A percentile compares a stretch with the other conserved stretches of the same genome.
Evolutionary conservation across 805 yeast species (phyloP).

Genomic region (Peterozyma toletana): DNA sequence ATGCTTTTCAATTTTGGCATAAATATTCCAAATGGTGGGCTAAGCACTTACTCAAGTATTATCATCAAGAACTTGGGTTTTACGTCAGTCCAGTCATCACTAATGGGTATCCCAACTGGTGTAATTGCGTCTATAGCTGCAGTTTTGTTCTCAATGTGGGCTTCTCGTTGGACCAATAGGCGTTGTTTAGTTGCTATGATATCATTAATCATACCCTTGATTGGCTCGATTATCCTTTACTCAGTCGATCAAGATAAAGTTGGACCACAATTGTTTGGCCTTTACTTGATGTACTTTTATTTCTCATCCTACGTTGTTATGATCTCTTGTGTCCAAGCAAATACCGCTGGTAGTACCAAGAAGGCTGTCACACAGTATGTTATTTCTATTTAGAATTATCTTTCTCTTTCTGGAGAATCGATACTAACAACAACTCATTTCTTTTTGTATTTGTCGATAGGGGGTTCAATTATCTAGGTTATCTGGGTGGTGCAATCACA

Average conservation of each 20-base stretch:
- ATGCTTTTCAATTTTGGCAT: slow-evolving; percentile 19
- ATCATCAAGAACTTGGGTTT: slow-evolving; percentile 19
- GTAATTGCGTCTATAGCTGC: slow-evolving; percentile 26
- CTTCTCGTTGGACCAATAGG: slow-evolving; percentile 21
- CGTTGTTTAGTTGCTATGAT: slow-evolving; percentile 18
- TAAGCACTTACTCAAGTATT: slow-evolving; percentile 20
- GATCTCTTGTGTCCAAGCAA: slow-evolving; percentile 27
- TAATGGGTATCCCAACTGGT: slow-evolving; percentile 25
- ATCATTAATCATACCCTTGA: slow-evolving; percentile 19
- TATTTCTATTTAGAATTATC: too few species aligned
- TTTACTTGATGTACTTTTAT: slow-evolving; percentile 26
- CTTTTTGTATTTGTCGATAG: slow-evolving; percentile 24
- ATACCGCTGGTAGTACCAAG: slow-evolving; percentile 41
- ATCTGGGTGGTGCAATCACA: slow-evolving; percentile 34
- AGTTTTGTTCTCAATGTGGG: slow-evolving; percentile 23
- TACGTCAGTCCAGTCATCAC: slow-evolving; percentile 10
- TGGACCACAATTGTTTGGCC: slow-evolving; percentile 20
- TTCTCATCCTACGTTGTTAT: slow-evolving; percentile 24
- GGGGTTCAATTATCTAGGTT: slow-evolving; percentile 22
- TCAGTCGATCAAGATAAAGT: slow-evolving; percentile 15
- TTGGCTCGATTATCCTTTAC: slow-evolving; percentile 20
- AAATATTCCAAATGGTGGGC: slow-evolving; percentile 24
- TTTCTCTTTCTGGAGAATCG: too few species aligned
- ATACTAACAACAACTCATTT: slow-evolving; percentile 20
- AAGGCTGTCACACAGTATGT: slow-evolving; percentile 28